Evolutionary conservation across 306 rosid genomes (phyloP).

Genomic region (Calophaca sinica): DNA sequence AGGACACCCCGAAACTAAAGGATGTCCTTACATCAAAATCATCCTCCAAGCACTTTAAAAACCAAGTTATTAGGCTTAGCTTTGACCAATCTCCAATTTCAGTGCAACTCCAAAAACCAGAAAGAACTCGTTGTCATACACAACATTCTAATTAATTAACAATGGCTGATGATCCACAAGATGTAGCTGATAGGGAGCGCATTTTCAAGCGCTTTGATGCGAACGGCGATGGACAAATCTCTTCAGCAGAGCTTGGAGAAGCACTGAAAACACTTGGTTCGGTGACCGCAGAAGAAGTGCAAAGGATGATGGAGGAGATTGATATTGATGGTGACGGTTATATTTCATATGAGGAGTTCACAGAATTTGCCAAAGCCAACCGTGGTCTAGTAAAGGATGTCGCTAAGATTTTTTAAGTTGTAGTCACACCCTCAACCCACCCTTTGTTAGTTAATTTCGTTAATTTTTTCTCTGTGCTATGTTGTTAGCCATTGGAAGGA

Average conservation of each 20-base stretch:
- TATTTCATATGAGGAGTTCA: slow-evolving; percentile 71
- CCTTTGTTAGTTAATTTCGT: slow-evolving; percentile 29
- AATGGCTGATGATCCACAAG: slow-evolving; percentile 53
- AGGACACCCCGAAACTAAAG: slow-evolving; percentile 50
- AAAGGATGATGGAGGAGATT: slow-evolving; percentile 76
- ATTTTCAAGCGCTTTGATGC: slow-evolving; percentile 74
- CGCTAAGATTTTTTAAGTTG: slow-evolving; percentile 68
- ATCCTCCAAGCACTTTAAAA: slow-evolving; percentile 39
- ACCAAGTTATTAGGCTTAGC: background rate
- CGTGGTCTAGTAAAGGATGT: slow-evolving; percentile 71
- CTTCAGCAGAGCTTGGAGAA: slow-evolving; percentile 74
- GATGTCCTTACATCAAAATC: slow-evolving; percentile 47
- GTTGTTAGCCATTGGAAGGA: slow-evolving; percentile 18
- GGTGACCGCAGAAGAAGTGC: slow-evolving; percentile 62
- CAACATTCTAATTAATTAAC: slow-evolving; percentile 9
- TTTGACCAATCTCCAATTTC: slow-evolving; percentile 39
- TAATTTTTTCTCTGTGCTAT: slow-evolving; percentile 4
- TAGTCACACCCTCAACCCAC: background rate
- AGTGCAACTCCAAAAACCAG: slow-evolving; percentile 33
- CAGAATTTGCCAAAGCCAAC: slow-evolving; percentile 66
- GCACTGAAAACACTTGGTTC: slow-evolving; percentile 69
- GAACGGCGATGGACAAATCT: slow-evolving; percentile 75
- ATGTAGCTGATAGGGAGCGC: slow-evolving; percentile 60
- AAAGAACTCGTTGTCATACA: slow-evolving; percentile 28
- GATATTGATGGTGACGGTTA: slow-evolving; percentile 77